phyloP scores from a whole-genome alignment of 768 basidiomycete genomes.

The Trametes coccinea region DNA sequence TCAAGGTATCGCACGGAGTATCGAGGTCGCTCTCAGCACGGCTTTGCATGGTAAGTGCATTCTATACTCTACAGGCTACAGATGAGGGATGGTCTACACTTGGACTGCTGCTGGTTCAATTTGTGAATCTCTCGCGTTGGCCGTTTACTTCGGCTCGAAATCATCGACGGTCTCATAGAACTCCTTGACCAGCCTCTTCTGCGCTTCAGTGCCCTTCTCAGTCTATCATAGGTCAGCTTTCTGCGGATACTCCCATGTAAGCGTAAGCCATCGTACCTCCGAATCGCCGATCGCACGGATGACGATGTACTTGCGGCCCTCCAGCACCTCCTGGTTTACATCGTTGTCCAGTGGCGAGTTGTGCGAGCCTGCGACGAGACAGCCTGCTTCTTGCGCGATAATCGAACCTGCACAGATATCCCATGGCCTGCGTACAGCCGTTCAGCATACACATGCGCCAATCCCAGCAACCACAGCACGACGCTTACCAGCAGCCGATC shows the following conservation, averaged over 20 bases:
- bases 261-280: slow-evolving; percentile 37
- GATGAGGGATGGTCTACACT: no score
- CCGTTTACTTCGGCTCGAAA: slow-evolving; percentile 49
- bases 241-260: background rate
- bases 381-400: slow-evolving; percentile 89
- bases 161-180: slow-evolving; percentile 86
- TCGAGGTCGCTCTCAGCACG: background rate
- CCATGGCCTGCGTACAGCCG: slow-evolving; percentile 57
- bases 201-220: slow-evolving; percentile 70
- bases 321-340: slow-evolving; percentile 68
- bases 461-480: background rate
- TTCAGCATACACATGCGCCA: slow-evolving; percentile 2
- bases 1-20: background rate
- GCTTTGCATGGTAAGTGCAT: background rate
- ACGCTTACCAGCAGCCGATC: slow-evolving; percentile 68
- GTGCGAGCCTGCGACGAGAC: slow-evolving; percentile 73
- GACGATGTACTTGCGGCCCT: slow-evolving; percentile 80
- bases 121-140: background rate
- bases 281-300: slow-evolving; percentile 69
- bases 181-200: slow-evolving; percentile 79
- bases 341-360: slow-evolving; percentile 42
- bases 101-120: background rate
- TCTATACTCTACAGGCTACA: background rate
- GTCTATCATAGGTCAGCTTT: slow-evolving; percentile 29
- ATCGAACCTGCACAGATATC: slow-evolving; percentile 90